Percentiles rank a stretch among this genome's conserved stretches.
These are phyloP conservation scores for Lichtheimia ramosa DNA, from an alignment of 371 early-diverging fungal species.

Conservation along the genomic window DNA sequence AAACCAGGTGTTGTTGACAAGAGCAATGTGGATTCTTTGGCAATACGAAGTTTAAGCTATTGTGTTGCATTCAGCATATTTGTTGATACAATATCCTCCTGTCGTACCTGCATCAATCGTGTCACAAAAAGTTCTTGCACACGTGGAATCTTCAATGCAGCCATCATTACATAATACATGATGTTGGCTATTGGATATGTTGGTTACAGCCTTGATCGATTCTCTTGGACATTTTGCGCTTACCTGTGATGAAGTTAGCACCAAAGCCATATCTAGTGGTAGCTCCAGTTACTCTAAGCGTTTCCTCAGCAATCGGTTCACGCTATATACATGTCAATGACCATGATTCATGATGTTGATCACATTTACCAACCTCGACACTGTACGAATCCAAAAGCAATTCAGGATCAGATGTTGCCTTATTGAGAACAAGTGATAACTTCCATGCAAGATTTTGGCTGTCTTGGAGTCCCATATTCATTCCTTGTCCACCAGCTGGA, in stretches of 20 bases:
- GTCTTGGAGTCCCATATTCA: slow-evolving; percentile 47
- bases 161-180: background rate
- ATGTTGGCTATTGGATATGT: background rate
- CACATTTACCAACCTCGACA: slow-evolving; percentile 19
- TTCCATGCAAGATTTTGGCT: slow-evolving; percentile 52
- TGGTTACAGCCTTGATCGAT: background rate
- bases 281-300: slow-evolving; percentile 6
- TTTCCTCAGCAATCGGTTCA: slow-evolving; percentile 10
- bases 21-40: slow-evolving; percentile 2
- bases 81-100: too few relatives aligned
- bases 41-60: slow-evolving; percentile 5
- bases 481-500: slow-evolving; percentile 41
- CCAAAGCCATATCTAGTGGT: slow-evolving; percentile 2
- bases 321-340: slow-evolving; percentile 2
- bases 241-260: background rate
- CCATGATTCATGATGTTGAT: too few relatives aligned
- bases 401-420: slow-evolving; percentile 26
- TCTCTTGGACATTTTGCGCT: background rate
- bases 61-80: background rate
- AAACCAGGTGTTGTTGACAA: background rate
- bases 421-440: slow-evolving; percentile 33
- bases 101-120: slow-evolving; percentile 10
- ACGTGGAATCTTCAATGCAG: background rate
- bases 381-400: slow-evolving; percentile 34
- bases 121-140: background rate